Conservation (phyloP, 805 yeast species). For the Teunomyces lycoperdinae region DNA sequence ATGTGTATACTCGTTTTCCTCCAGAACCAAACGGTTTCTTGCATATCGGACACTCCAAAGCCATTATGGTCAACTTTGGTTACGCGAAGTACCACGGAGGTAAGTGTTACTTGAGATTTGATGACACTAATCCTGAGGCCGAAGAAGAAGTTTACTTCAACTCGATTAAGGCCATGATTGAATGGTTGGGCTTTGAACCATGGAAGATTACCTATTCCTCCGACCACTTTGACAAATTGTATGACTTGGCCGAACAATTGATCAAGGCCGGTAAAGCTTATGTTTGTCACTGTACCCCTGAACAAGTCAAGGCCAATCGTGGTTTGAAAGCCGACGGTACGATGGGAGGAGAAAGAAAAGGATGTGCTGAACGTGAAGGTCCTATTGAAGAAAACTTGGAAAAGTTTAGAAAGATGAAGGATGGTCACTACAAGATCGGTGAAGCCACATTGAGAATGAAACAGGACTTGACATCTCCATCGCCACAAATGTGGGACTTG, state of each 20-base stretch:
- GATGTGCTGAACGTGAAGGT: constrained; percentile 74
- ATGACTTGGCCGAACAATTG: constrained; percentile 82
- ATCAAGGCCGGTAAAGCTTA: constrained; percentile 74
- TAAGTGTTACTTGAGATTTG: constrained; percentile 86
- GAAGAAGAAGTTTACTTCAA: constrained; percentile 91
- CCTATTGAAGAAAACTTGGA: constrained; percentile 69
- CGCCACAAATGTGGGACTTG: constrained; percentile 99
- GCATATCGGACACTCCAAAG: constrained; percentile 97
- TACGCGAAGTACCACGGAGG: constrained; percentile 87
- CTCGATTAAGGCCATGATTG: constrained; percentile 78
- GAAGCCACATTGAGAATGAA: constrained; percentile 96
- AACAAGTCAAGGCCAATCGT: constrained; percentile 84
- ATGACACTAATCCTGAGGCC: constrained; percentile 98
- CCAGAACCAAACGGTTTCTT: constrained; percentile 98
- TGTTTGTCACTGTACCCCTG: constrained; percentile 91
- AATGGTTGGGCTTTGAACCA: constrained; percentile 93
- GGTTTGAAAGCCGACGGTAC: constrained; percentile 92
- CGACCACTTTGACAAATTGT: constrained; percentile 88
- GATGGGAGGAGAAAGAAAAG: constrained; percentile 86
- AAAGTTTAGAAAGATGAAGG: constrained; percentile 88
- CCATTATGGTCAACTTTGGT: constrained; percentile 98
- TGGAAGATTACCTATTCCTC: constrained; percentile 95
- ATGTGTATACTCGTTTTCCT: constrained; percentile 92
- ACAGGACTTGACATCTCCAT: constrained; percentile 83
- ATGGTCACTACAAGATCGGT: constrained; percentile 85